phyloP scores from a whole-genome alignment of 169 alveolate genomes.

The Plasmodium cynomolgi region DNA sequence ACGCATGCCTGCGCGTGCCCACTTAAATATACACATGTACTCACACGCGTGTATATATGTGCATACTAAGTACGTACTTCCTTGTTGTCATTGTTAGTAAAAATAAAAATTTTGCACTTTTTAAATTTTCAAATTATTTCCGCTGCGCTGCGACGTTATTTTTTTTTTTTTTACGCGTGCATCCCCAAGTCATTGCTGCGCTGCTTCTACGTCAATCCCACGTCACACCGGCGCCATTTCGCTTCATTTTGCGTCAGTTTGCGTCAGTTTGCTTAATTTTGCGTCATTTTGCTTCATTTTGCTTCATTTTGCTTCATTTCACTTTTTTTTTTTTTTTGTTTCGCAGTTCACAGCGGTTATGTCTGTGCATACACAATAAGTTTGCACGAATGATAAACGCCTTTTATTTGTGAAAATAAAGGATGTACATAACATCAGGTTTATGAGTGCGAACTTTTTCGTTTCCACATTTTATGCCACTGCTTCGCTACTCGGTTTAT shows the following conservation, averaged over 20 bases:
- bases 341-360: constrained; percentile 16
- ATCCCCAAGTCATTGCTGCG: background rate
- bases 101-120: constrained; percentile 53
- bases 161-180: constrained; percentile 32
- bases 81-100: constrained; percentile 30
- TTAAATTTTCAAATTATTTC: constrained; percentile 14
- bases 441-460: constrained; percentile 49
- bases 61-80: constrained; percentile 6
- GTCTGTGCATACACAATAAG: constrained; percentile 14
- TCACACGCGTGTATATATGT: constrained; percentile 13
- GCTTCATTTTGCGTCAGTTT: background rate
- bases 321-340: constrained; percentile 26
- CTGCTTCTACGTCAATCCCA: background rate
- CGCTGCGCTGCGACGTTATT: background rate
- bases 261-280: background rate
- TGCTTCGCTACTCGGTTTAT: background rate
- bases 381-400: constrained; percentile 8
- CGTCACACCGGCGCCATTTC: background rate
- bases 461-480: constrained; percentile 3
- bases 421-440: constrained; percentile 43
- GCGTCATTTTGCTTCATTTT: background rate
- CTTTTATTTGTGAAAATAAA: constrained; percentile 25
- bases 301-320: background rate
- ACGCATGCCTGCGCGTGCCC: background rate
- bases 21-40: constrained; percentile 4